Base-by-base conservation (phyloP, 306 rosid species). In the Arachis hypogaea region DNA sequence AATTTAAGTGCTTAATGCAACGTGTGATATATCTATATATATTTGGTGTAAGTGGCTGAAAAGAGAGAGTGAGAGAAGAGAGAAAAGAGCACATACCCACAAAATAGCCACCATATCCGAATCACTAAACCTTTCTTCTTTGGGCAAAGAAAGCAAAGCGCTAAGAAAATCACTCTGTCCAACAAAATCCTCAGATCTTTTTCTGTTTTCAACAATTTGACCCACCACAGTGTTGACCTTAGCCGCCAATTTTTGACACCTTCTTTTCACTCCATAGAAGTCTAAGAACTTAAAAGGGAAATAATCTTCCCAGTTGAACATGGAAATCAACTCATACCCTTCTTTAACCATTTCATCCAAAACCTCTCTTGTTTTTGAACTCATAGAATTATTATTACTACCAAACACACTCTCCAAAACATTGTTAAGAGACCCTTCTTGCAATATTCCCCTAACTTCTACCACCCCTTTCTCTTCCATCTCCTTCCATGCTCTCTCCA, bases 331-430 rank as follows among this genome's bases (percentile, higher is more conserved):
- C 3, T 90, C 89, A 71, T 86, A 90, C 45, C 96, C 96, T 79
- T 88, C 88, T 28, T 66, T 77, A 7, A 90, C 88, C 86, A 85
- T 78, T 2, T 4, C 59, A 3, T 77, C 82, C 46, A 84, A 50
- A 66, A 81, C 83, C 41, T 81, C 68, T 57, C 51, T 69, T 7
- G 62, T 66, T 38, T 46, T 10, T 18, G 64, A 40, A 7, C 76
- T 61, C 41, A 77, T 4, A 62, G 75, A 70, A 11, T 46, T 46
- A 58, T 30, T 71, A 62, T n/a, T 41, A n/a, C 9, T 8, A 6
- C 96, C 93, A 81, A 90, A 90, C 45, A 90, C 96, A 67, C 88
- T 85, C 86, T 84, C 89, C 22, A 86, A 22, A 44, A 90, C 75
- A 63, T 86, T 86, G 18, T 6, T 71, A 5, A 90, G 30, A 4